A percentile compares a stretch with the other conserved stretches of the same genome.
These are phyloP conservation scores for Rhodotorula mucilaginosa DNA, from an alignment of 1,284 basidiomycete genomes.

Conservation along the genomic window DNA sequence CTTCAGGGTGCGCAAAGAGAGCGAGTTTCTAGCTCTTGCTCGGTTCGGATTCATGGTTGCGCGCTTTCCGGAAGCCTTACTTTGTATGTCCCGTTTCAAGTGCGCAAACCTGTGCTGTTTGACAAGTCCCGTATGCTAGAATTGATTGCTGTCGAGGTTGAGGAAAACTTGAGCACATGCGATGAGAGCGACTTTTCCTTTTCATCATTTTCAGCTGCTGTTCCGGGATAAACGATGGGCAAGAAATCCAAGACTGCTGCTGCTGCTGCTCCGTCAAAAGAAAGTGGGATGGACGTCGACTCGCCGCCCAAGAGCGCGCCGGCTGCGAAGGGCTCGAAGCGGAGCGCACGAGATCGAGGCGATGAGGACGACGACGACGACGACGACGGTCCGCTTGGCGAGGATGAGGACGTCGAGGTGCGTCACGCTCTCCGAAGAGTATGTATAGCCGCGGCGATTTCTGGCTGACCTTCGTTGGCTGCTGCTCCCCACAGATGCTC, in stretches of 20 bases:
- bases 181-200: background rate
- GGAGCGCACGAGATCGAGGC: background rate
- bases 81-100: too few species aligned
- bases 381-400: background rate
- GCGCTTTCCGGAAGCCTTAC: too few species aligned
- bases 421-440: background rate
- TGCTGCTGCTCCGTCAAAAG: background rate
- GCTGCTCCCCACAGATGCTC: conserved; percentile 51
- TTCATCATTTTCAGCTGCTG: too few species aligned
- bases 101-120: too few species aligned
- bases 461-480: background rate
- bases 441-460: too few species aligned
- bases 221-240: background rate
- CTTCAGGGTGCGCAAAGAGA: too few species aligned
- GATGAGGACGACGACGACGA: conserved; percentile 12
- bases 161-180: too few species aligned
- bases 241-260: background rate
- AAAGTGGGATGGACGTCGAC: background rate
- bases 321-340: background rate
- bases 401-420: conserved; percentile 22
- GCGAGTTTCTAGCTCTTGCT: too few species aligned
- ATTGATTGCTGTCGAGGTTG: too few species aligned
- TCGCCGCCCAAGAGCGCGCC: background rate
- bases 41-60: too few species aligned
- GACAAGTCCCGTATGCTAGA: too few species aligned